Conservation (phyloP, 78 protist genomes). For the Polysphondylium violaceum region DNA sequence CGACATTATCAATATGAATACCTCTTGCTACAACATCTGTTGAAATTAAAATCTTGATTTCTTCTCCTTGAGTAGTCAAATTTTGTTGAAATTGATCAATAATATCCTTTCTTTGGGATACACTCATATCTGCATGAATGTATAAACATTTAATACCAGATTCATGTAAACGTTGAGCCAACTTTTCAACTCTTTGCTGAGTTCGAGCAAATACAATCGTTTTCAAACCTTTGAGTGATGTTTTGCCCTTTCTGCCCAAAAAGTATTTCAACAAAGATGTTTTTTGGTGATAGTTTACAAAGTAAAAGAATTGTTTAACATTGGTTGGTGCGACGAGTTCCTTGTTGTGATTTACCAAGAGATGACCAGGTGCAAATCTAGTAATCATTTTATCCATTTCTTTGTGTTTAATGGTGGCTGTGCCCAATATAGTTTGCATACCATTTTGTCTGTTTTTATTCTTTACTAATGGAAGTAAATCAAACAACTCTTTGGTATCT, state of each 20-base stretch:
- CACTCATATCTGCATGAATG: constrained; percentile 63
- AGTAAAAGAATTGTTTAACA: constrained; percentile 41
- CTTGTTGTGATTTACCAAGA: constrained; percentile 30
- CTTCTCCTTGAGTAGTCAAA: neutral
- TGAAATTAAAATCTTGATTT: neutral
- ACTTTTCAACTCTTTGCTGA: constrained; percentile 64
- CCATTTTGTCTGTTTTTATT: constrained; percentile 20
- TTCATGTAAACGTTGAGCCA: neutral
- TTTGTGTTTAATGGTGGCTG: constrained; percentile 36
- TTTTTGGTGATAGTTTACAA: constrained; percentile 32
- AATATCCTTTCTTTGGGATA: constrained; percentile 12
- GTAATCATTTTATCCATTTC: constrained; percentile 40
- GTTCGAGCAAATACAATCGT: constrained; percentile 49
- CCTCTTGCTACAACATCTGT: constrained; percentile 73
- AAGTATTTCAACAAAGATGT: constrained; percentile 13
- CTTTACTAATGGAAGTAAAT: constrained; percentile 18
- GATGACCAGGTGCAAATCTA: constrained; percentile 56
- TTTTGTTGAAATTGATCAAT: neutral
- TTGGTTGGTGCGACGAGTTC: constrained; percentile 5
- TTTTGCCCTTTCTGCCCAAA: constrained; percentile 59
- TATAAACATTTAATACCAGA: neutral
- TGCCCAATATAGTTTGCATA: constrained; percentile 50
- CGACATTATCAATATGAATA: constrained; percentile 73
- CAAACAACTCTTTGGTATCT: constrained; percentile 34
- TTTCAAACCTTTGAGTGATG: constrained; percentile 46